Base-by-base conservation (phyloP, 345 rosid genomes). In the Schrenkiella parvula region DNA sequence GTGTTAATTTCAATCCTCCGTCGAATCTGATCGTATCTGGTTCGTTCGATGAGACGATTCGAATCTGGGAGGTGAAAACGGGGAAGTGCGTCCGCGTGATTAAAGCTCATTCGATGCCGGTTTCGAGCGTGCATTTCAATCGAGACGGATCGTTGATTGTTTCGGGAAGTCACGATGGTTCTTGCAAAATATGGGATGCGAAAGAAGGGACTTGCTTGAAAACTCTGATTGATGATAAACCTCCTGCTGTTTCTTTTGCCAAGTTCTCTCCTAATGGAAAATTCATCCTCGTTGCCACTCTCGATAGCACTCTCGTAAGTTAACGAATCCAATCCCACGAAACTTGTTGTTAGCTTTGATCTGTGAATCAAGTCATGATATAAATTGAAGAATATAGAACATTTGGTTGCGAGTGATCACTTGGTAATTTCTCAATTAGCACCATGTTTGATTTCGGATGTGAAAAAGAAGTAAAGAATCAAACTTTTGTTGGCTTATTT, bases 261-360 rank as follows among this genome's bases (percentile, higher is more conserved):
- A 89, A 95, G 53, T 92, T 95, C 81, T 95, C 98, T 2, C 98
- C 98, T 60, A 92, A 89, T 63, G 97, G 99, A 1, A 95, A 87
- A 61, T 89, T 84, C 80, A 90, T 93, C 18, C 97, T 92, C 46
- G 92, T 89, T 11, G 96, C 93, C 26, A 88, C 98, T 21, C 96
- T 88, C 47, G 92, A 95, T 56, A 85, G 84, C 54, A 88, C 97
- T 38, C 93, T 95, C 37, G 99, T 91, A 82, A 81, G 93, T 79
- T n/a, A 0, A 26, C 4, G 8, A 32, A 22, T 60, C 23, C 4
- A n/a, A 9, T n/a, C n/a, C n/a, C n/a, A n/a, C n/a, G n/a, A 46
- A 19, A 7, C 22, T 44, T 44, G 1, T 6, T 17, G 2, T 5
- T 42, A 5, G 8, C 26, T 25, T 25, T 6, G 8, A 8, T 52